Evolutionary conservation across 768 basidiomycete species (phyloP).

Genomic region (Mycena rosella): DNA sequence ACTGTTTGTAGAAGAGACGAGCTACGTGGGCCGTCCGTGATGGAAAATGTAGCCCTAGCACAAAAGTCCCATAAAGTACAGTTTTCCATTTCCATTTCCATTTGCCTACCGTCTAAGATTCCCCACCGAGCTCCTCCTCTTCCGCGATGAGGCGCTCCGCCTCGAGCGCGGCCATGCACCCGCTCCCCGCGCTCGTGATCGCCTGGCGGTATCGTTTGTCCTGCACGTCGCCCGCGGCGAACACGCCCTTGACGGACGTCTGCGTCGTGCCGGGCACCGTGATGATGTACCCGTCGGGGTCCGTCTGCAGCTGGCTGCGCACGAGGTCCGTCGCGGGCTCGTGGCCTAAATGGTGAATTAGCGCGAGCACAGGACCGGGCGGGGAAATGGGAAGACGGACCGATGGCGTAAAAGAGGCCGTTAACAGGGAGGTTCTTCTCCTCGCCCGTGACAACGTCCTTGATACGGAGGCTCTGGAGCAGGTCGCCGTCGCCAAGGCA

Average conservation of each 20-base stretch:
- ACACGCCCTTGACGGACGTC: too few species aligned
- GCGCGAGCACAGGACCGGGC: not conserved
- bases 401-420: slow-evolving; percentile 97
- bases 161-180: slow-evolving; percentile 98
- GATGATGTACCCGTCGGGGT: slow-evolving; percentile 64
- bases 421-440: slow-evolving; percentile 88
- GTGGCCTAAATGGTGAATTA: slow-evolving; percentile 63
- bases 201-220: slow-evolving; percentile 97
- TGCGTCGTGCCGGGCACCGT: too few species aligned
- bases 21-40: too few species aligned
- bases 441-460: slow-evolving; percentile 85
- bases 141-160: slow-evolving; percentile 94
- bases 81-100: not conserved
- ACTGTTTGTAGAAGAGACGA: too few species aligned
- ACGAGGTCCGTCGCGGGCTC: slow-evolving; percentile 94
- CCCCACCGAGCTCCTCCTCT: slow-evolving; percentile 69
- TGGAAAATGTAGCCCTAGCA: too few species aligned
- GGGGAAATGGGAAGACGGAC: slow-evolving; percentile 47
- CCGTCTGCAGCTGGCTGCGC: slow-evolving; percentile 88
- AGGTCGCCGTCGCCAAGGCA: slow-evolving; percentile 97
- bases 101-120: slow-evolving; percentile 19
- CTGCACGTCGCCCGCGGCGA: slow-evolving; percentile 77
- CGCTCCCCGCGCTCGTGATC: slow-evolving; percentile 90
- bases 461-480: slow-evolving; percentile 85
- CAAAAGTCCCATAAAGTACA: too few species aligned